A percentile compares a stretch with the other conserved stretches of the same genome.
Conservation (phyloP, 306 rosid genomes). For the Begonia loranthoides region DNA sequence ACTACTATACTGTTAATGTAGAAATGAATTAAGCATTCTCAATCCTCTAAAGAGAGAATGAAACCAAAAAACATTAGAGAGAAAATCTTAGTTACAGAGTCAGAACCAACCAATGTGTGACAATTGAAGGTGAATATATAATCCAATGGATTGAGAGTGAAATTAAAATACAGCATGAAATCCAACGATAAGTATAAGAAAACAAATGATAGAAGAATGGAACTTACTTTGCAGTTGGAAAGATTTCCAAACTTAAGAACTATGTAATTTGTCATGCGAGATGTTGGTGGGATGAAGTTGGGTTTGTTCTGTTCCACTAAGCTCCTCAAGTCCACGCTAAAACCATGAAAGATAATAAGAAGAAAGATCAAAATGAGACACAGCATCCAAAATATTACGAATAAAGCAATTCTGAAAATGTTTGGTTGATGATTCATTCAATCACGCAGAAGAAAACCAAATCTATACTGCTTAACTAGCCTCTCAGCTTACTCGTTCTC, state of each 20-base stretch:
- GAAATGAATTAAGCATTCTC: too few species aligned
- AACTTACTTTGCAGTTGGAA: slow-evolving; percentile 38
- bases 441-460: background rate
- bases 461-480: background rate
- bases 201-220: background rate
- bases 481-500: background rate
- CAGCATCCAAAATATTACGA: background rate
- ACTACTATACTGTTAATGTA: too few species aligned
- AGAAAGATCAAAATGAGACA: background rate
- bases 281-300: slow-evolving; percentile 72
- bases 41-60: too few species aligned
- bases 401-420: background rate
- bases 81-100: too few species aligned
- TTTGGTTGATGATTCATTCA: background rate
- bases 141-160: too few species aligned
- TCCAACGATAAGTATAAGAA: too few species aligned
- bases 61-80: too few species aligned
- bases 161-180: too few species aligned
- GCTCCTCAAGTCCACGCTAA: slow-evolving; percentile 85
- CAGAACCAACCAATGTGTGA: too few species aligned
- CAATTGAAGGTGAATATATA: too few species aligned
- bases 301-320: slow-evolving; percentile 84
- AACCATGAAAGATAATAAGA: slow-evolving; percentile 4
- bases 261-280: slow-evolving; percentile 88
- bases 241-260: slow-evolving; percentile 77